Evolutionary conservation across 2,329 filamentous ascomycete genomes (phyloP).

Genomic region (Botrytis sinoallii): DNA sequence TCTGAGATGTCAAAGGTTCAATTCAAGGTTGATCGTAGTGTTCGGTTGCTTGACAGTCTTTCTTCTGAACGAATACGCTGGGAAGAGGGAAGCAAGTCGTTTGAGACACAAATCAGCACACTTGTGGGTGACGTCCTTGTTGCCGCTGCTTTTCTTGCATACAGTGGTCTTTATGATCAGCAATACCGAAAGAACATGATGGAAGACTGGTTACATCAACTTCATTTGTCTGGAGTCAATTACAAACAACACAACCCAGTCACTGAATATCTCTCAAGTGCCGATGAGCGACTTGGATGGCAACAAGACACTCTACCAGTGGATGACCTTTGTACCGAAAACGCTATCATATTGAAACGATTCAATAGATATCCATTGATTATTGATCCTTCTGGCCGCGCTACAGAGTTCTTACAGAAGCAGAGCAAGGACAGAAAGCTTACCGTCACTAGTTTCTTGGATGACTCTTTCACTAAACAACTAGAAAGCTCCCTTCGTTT

Average conservation of each 20-base stretch:
- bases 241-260: constrained; percentile 94
- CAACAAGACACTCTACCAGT: constrained; percentile 91
- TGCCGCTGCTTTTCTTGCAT: constrained; percentile 95
- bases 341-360: constrained; percentile 93
- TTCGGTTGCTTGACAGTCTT: constrained; percentile 87
- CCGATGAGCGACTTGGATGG: constrained; percentile 92
- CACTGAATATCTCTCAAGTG: constrained; percentile 93
- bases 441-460: constrained; percentile 95
- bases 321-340: constrained; percentile 97
- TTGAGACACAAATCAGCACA: constrained; percentile 96
- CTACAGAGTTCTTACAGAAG: constrained; percentile 91
- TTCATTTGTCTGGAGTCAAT: constrained; percentile 86
- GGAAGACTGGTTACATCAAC: constrained; percentile 94
- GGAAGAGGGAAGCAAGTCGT: constrained; percentile 97
- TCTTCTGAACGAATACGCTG: constrained; percentile 90
- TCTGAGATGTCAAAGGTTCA: constrained; percentile 93
- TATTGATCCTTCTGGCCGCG: constrained; percentile 93
- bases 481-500: constrained; percentile 95
- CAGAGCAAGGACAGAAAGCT: constrained; percentile 91
- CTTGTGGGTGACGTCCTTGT: constrained; percentile 93
- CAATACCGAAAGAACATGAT: constrained; percentile 97
- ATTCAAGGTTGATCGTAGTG: constrained; percentile 96
- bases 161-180: constrained; percentile 95
- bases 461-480: constrained; percentile 97
- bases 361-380: constrained; percentile 99